phyloP scores from a whole-genome alignment of 1,139 yeast genomes.

The Taphrina deformans region DNA sequence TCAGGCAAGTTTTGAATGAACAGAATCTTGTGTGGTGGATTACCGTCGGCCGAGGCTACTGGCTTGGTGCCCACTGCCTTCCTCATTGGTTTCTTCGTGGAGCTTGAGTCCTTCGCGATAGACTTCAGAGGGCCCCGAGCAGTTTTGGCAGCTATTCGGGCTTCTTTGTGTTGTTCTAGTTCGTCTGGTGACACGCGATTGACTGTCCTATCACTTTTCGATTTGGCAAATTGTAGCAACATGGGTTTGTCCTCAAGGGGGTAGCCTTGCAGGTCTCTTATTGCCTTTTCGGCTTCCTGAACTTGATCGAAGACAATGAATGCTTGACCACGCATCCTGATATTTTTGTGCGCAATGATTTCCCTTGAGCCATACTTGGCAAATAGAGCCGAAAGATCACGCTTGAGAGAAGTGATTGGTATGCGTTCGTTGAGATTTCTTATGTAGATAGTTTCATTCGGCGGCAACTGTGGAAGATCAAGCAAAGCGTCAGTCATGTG shows the following conservation, averaged over 20 bases:
- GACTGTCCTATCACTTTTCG: conserved; percentile 54
- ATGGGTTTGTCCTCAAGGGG: conserved; percentile 59
- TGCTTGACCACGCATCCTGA: conserved; percentile 79
- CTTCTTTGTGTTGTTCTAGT: conserved; percentile 21
- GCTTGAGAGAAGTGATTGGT: conserved; percentile 55
- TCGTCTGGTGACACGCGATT: conserved; percentile 43
- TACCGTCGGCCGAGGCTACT: conserved; percentile 44
- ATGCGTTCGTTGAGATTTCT: conserved; percentile 73
- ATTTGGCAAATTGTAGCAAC: conserved; percentile 49
- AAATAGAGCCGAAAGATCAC: conserved; percentile 51
- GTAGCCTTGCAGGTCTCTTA: conserved; percentile 50
- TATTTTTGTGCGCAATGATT: conserved; percentile 61
- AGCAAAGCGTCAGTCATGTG: background rate
- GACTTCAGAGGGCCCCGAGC: conserved; percentile 40
- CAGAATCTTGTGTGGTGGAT: conserved; percentile 70
- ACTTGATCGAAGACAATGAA: conserved; percentile 62
- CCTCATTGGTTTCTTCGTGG: conserved; percentile 40
- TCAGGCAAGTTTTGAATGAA: conserved; percentile 66
- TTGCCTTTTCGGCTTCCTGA: conserved; percentile 55
- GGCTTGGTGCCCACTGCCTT: conserved; percentile 40
- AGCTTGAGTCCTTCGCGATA: conserved; percentile 40
- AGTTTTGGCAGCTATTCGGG: conserved; percentile 39
- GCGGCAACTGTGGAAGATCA: conserved; percentile 1
- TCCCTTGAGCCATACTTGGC: conserved; percentile 54
- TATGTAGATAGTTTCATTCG: conserved; percentile 51